Evolutionary conservation across 805 yeast genomes (phyloP).

Genomic region (Metschnikowia colocasiae): DNA sequence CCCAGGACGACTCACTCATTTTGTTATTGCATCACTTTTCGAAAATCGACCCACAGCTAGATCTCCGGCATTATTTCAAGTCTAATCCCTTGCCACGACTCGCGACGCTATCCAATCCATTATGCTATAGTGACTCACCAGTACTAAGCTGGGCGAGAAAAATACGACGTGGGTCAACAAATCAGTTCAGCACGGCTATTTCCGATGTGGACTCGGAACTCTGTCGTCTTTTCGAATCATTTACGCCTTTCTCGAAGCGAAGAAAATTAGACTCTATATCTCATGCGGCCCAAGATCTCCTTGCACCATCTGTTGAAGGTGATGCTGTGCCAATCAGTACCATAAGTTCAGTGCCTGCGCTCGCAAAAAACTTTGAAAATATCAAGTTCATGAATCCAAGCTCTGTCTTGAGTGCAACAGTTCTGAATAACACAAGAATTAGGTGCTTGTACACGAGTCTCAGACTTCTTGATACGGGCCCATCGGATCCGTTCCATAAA

Average conservation of each 20-base stretch:
- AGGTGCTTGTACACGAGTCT: slow-evolving; percentile 10
- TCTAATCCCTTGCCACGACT: background rate
- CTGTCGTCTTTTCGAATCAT: background rate
- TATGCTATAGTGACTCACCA: background rate
- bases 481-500: slow-evolving; percentile 6
- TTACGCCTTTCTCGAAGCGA: background rate
- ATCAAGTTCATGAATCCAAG: slow-evolving; percentile 19
- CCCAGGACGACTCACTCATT: slow-evolving; percentile 14
- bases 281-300: background rate
- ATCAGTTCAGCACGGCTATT: slow-evolving; percentile 1
- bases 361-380: slow-evolving; percentile 19
- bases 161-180: background rate
- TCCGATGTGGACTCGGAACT: slow-evolving; percentile 2
- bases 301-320: background rate
- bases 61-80: slow-evolving; percentile 3
- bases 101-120: background rate
- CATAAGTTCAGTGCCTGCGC: slow-evolving; percentile 19
- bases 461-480: slow-evolving; percentile 5
- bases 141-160: background rate
- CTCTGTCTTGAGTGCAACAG: slow-evolving; percentile 7
- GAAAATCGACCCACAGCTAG: background rate
- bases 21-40: slow-evolving; percentile 9
- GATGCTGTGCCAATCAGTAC: slow-evolving; percentile 8
- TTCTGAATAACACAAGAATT: slow-evolving; percentile 1
- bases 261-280: background rate